phyloP scores from a whole-genome alignment of 2,329 filamentous ascomycete genomes.

The Verticillium isaacii region DNA sequence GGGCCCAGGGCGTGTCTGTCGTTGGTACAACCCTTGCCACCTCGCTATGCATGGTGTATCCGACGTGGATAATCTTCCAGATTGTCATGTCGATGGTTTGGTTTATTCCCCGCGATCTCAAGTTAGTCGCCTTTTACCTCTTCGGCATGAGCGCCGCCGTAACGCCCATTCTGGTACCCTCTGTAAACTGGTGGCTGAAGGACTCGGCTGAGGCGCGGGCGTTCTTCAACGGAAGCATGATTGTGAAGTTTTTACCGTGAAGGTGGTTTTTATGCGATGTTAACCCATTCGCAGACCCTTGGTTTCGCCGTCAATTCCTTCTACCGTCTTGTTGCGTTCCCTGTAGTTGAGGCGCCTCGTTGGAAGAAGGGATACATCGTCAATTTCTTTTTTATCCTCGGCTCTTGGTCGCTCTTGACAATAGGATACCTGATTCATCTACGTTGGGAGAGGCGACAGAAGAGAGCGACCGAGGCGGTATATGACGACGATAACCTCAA shows the following conservation, averaged over 20 bases:
- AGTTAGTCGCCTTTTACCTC: slow-evolving; percentile 16
- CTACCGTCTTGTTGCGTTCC: slow-evolving; percentile 14
- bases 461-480: neutral
- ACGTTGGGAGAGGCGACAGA: slow-evolving; percentile 7
- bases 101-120: slow-evolving; percentile 13
- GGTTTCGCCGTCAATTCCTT: slow-evolving; percentile 15
- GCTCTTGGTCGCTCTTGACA: slow-evolving; percentile 8
- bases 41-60: slow-evolving; percentile 26
- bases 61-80: slow-evolving; percentile 23
- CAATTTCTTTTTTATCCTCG: slow-evolving; percentile 14
- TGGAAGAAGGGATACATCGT: slow-evolving; percentile 18
- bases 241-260: slow-evolving; percentile 4
- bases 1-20: slow-evolving; percentile 20
- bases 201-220: slow-evolving; percentile 17
- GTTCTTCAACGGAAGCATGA: slow-evolving; percentile 17
- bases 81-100: slow-evolving; percentile 15
- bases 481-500: slow-evolving; percentile 8
- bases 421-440: slow-evolving; percentile 8
- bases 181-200: slow-evolving; percentile 18
- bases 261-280: neutral
- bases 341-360: slow-evolving; percentile 13
- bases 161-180: slow-evolving; percentile 17
- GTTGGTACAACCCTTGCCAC: slow-evolving; percentile 20
- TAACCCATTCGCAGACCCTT: slow-evolving; percentile 7
- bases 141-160: slow-evolving; percentile 17